Evolutionary conservation across 768 basidiomycete species (phyloP).

Genomic region (Cystofilobasidium ferigula): DNA sequence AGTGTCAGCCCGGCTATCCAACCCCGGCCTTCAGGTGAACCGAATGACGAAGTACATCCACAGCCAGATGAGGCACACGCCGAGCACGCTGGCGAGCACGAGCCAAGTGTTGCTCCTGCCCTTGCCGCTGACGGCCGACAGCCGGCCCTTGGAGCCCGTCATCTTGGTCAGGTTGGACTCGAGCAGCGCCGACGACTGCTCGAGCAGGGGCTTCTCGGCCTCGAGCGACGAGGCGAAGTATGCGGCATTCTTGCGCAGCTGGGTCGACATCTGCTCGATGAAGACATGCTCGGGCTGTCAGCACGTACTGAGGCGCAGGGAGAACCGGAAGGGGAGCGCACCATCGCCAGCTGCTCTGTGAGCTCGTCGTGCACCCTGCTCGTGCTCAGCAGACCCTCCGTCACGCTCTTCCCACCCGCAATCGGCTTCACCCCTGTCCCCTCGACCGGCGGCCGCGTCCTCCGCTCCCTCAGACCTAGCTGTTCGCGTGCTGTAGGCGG

Average conservation of each 20-base stretch:
- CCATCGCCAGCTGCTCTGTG: constrained; percentile 24
- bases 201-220: constrained; percentile 22
- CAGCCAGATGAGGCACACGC: constrained; percentile 18
- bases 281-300: too few species aligned
- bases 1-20: neutral
- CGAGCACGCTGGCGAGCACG: constrained; percentile 9
- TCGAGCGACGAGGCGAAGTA: constrained; percentile 24
- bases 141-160: constrained; percentile 6
- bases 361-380: constrained; percentile 22
- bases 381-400: constrained; percentile 8
- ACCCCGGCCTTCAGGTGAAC: constrained; percentile 9
- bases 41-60: constrained; percentile 26
- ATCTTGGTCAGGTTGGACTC: constrained; percentile 20
- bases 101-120: constrained; percentile 22
- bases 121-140: constrained; percentile 1
- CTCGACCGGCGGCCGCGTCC: constrained; percentile 1
- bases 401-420: neutral
- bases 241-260: constrained; percentile 22
- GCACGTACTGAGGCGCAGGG: neutral
- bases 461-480: neutral
- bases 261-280: constrained; percentile 23
- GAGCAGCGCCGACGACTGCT: constrained; percentile 16
- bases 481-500: constrained; percentile 9
- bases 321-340: neutral
- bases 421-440: neutral